Evolutionary conservation across 208 protist genomes (phyloP), one percentile per base, ranked within the genome.

Genomic region (Trypanosoma vivax): DNA sequence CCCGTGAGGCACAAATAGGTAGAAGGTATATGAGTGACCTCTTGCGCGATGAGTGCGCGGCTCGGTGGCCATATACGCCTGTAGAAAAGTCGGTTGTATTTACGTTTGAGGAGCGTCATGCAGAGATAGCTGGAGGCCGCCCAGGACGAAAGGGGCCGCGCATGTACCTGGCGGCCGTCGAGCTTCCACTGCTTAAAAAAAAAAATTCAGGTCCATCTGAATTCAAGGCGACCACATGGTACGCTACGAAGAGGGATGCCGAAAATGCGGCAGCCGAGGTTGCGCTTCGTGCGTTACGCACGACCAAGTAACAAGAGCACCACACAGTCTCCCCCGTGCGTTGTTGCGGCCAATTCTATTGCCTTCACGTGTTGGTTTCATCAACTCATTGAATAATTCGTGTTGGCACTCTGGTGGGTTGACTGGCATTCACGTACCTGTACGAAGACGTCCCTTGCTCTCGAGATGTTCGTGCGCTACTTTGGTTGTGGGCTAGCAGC

Each of bases 51-150:
- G 73, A 78, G 51, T 86, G 78, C 47, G 54, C 70, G 43, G 54
- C 45, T 9, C 71, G 70, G 0, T 90, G 83, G 83, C 83, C 83
- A 16, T 71, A 83, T 68, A 83, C 83, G 0, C 83, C 83, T 1
- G 43, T 73, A 10, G 54, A 58, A 13, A 90, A 90, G 61, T 75
- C 65, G 48, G 78, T 70, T 52, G 31, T 86, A 51, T 80, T 83
- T 50, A 60, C 30, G 7, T 34, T 84, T 16, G 83, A 84, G 54
- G 70, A 87, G 37, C 70, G 71, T 40, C 31, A 55, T 21, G 61
- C 74, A 27, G 64, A 39, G 33, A 74, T 18, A 72, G 31, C 45
- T 76, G 68, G 70, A 56, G 39, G 57, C 39, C 62, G 60, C 11
- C 70, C 65, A 21, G 61, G 55, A 11, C 64, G 70, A 3, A 73